These are phyloP conservation scores for Bassia scoparia DNA, from an alignment of 148 eudicot species.

Conservation along the genomic window DNA sequence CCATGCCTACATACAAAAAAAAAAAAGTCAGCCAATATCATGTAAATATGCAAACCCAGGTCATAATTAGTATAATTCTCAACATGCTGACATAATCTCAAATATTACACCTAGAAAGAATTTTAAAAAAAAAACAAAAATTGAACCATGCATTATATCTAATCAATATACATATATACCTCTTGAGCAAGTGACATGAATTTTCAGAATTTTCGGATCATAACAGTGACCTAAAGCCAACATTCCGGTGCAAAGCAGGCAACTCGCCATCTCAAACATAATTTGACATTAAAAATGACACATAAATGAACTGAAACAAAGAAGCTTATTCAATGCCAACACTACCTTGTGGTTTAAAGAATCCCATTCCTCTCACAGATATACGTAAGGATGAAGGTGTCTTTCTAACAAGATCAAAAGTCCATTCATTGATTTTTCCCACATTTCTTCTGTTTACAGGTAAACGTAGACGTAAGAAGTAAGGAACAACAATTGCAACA, in stretches of 20 bases:
- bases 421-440: slow-evolving; percentile 97
- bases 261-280: slow-evolving; percentile 89
- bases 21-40: slow-evolving; percentile 9
- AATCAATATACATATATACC: slow-evolving; percentile 37
- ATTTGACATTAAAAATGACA: slow-evolving; percentile 2
- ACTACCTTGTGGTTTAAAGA: slow-evolving; percentile 69
- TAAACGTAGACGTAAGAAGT: slow-evolving; percentile 10
- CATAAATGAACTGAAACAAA: slow-evolving; percentile 1
- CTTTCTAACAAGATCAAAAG: slow-evolving; percentile 72
- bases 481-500: no score
- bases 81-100: neutral
- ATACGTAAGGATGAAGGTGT: slow-evolving; percentile 84
- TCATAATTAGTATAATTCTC: neutral
- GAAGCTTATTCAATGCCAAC: neutral
- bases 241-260: slow-evolving; percentile 99
- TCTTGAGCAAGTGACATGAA: slow-evolving; percentile 81
- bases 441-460: slow-evolving; percentile 74
- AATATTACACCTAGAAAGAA: neutral
- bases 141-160: neutral
- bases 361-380: slow-evolving; percentile 72
- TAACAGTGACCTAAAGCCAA: slow-evolving; percentile 87
- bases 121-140: neutral
- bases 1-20: slow-evolving; percentile 77
- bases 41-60: neutral
- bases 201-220: slow-evolving; percentile 69